phyloP scores from a whole-genome alignment of 495 filamentous ascomycete species.

The Tetracladium setigerum region DNA sequence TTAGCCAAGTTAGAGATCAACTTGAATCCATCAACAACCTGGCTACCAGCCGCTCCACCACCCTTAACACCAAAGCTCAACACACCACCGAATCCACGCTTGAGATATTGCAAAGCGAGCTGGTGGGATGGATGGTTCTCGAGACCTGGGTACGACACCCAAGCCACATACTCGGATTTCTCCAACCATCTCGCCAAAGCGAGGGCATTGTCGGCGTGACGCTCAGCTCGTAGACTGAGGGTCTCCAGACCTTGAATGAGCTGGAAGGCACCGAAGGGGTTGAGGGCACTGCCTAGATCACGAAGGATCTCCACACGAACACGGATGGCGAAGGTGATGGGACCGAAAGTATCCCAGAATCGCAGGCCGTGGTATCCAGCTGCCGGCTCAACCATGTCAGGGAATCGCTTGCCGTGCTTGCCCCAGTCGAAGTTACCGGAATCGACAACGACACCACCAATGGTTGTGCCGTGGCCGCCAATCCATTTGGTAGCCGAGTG shows the following conservation, averaged over 20 bases:
- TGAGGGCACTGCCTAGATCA: conserved; percentile 77
- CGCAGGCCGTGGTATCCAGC: conserved; percentile 94
- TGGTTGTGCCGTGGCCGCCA: conserved; percentile 93
- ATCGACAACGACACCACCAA: conserved; percentile 85
- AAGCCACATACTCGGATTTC: conserved; percentile 56
- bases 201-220: conserved; percentile 81
- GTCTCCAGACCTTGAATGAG: conserved; percentile 88
- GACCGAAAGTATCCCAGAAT: conserved; percentile 94
- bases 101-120: conserved; percentile 83
- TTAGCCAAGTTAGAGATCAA: conserved; percentile 87
- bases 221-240: conserved; percentile 73
- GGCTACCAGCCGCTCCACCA: conserved; percentile 68
- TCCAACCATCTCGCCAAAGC: conserved; percentile 79
- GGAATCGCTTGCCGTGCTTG: conserved; percentile 78
- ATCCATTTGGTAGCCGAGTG: conserved; percentile 99
- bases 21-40: conserved; percentile 92
- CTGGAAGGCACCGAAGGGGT: conserved; percentile 95
- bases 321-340: conserved; percentile 75
- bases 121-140: conserved; percentile 74
- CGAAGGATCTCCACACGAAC: conserved; percentile 78
- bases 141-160: conserved; percentile 92
- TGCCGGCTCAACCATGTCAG: conserved; percentile 85
- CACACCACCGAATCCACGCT: conserved; percentile 84
- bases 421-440: conserved; percentile 97
- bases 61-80: conserved; percentile 92